Conservation (phyloP, 495 filamentous ascomycete species). For the Thermothielavioides terrestris region DNA sequence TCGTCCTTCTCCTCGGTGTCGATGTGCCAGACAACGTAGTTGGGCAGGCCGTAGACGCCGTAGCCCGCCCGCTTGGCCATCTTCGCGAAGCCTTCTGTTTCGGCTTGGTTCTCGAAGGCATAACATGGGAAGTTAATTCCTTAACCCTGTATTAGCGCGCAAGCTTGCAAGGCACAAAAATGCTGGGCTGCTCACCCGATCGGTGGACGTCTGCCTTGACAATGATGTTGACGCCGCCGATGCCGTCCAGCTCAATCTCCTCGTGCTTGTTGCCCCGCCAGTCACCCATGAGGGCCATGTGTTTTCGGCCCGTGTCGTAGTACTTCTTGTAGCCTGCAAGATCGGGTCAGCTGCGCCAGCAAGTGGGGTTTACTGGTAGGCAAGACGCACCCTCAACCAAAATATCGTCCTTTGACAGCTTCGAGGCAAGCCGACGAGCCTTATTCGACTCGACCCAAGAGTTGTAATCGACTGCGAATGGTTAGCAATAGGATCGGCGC, state of each 20-base stretch:
- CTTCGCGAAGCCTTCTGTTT: constrained; percentile 96
- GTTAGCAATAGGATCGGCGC: constrained; percentile 11
- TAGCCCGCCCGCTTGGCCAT: constrained; percentile 98
- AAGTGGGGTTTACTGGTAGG: not conserved
- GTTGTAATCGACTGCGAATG: constrained; percentile 80
- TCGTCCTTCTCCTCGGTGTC: constrained; percentile 97
- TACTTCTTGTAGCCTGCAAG: constrained; percentile 77
- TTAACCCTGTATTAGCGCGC: constrained; percentile 25
- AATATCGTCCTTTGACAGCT: constrained; percentile 68
- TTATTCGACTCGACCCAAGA: constrained; percentile 95
- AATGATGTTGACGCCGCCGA: constrained; percentile 94
- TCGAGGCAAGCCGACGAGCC: constrained; percentile 60
- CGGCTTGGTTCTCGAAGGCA: constrained; percentile 96
- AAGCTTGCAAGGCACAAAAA: not conserved
- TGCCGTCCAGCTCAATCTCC: constrained; percentile 85
- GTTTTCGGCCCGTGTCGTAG: constrained; percentile 75
- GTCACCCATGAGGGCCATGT: constrained; percentile 83
- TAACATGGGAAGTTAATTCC: constrained; percentile 98
- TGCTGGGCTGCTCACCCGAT: constrained; percentile 56
- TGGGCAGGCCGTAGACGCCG: constrained; percentile 82
- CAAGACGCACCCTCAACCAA: constrained; percentile 65
- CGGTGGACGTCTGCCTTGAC: constrained; percentile 97
- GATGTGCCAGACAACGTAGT: constrained; percentile 98
- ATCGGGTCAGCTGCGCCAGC: not conserved
- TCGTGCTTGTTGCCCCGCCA: constrained; percentile 85